Evolutionary conservation across 2,329 filamentous ascomycete genomes (phyloP).

Genomic region (Meredithiella fracta): DNA sequence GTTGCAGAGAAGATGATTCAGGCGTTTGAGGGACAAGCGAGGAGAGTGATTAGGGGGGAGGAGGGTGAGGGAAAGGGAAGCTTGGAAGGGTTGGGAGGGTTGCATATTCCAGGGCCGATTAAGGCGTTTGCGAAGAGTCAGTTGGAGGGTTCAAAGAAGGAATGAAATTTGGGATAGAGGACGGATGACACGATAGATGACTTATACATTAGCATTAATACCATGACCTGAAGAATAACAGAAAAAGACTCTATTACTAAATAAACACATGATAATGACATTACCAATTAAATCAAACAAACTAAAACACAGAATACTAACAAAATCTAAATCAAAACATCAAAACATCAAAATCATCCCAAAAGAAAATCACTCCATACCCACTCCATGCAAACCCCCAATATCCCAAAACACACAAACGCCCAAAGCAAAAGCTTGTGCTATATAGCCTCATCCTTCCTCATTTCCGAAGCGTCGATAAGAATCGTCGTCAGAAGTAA

Average conservation of each 20-base stretch:
- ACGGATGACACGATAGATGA: too few relatives aligned
- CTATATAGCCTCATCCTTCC: too few relatives aligned
- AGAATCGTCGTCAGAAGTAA: too few relatives aligned
- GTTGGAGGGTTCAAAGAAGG: not conserved
- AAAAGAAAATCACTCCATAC: not conserved
- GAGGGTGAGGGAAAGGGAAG: slow-evolving; percentile 1
- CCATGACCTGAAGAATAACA: too few relatives aligned
- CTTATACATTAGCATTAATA: too few relatives aligned
- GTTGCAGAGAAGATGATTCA: slow-evolving; percentile 79
- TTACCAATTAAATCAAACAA: too few relatives aligned
- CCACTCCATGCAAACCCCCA: not conserved
- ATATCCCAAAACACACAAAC: not conserved
- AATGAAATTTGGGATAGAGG: too few relatives aligned
- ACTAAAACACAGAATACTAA: too few relatives aligned
- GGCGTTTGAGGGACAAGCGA: slow-evolving; percentile 75
- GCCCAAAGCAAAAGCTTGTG: not conserved
- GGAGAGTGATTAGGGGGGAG: slow-evolving; percentile 31
- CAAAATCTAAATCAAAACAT: not conserved
- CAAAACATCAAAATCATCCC: not conserved
- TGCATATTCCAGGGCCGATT: slow-evolving; percentile 12
- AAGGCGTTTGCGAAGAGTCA: slow-evolving; percentile 14
- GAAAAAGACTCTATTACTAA: too few relatives aligned
- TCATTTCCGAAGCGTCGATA: too few relatives aligned
- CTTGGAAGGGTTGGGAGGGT: not conserved
- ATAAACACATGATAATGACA: too few relatives aligned